Conservation (phyloP, 177 flowering plant species). For the Vitis hybrid region DNA sequence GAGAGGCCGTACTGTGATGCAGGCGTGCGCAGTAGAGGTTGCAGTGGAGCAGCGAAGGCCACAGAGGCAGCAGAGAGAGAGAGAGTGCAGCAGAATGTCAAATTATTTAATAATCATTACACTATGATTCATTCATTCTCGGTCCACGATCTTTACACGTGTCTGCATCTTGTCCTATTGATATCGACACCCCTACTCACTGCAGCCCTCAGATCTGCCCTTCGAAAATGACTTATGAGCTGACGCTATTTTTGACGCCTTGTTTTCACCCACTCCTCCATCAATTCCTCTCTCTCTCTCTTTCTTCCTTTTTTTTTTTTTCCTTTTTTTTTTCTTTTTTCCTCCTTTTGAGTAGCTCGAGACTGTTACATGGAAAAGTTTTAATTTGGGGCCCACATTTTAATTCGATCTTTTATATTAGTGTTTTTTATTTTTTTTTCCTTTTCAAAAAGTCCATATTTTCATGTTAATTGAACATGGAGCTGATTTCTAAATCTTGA, state of each 20-base stretch:
- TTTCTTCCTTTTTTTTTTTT: background rate
- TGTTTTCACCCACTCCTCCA: slow-evolving; percentile 20
- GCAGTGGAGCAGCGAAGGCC: background rate
- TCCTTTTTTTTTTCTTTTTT: background rate
- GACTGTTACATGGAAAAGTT: slow-evolving; percentile 28
- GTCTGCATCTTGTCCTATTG: slow-evolving; percentile 17
- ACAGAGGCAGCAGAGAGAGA: background rate
- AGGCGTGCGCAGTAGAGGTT: background rate
- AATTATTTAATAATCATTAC: slow-evolving; percentile 54
- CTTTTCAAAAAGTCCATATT: too few species aligned
- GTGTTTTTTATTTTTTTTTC: background rate
- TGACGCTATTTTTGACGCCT: slow-evolving; percentile 25
- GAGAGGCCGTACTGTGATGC: too few species aligned
- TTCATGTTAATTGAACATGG: too few species aligned
- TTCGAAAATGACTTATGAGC: slow-evolving; percentile 17
- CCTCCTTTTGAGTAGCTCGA: slow-evolving; percentile 30
- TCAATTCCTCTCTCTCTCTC: background rate
- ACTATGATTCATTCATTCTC: slow-evolving; percentile 29
- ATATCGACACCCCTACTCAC: background rate
- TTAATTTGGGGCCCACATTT: background rate
- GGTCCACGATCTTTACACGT: slow-evolving; percentile 30
- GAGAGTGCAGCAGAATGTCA: slow-evolving; percentile 25
- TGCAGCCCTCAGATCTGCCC: slow-evolving; percentile 18
- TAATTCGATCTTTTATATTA: background rate
- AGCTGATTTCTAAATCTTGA: too few species aligned